These are phyloP conservation scores for Saccharomyces paradoxus DNA, from an alignment of 805 yeast genomes.

Conservation along the genomic window DNA sequence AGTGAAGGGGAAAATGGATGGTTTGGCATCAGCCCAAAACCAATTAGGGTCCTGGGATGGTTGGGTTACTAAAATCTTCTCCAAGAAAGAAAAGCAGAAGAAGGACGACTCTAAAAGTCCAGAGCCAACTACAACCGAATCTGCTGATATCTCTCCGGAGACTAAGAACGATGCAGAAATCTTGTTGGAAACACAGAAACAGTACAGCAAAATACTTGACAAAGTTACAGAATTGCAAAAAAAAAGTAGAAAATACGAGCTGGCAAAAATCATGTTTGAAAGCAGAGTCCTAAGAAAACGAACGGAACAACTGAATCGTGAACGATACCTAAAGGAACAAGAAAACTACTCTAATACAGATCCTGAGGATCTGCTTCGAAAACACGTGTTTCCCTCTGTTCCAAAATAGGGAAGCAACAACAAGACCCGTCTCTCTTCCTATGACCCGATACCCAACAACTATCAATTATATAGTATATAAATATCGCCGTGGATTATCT, in stretches of 20 bases:
- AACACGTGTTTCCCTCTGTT: conserved; percentile 22
- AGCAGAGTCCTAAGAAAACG: conserved; percentile 15
- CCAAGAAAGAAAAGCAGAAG: conserved; percentile 7
- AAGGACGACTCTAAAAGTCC: background rate
- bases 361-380: conserved; percentile 18
- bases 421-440: background rate
- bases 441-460: background rate
- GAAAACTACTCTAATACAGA: conserved; percentile 25
- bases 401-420: conserved; percentile 10
- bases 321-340: conserved; percentile 11
- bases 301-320: conserved; percentile 2
- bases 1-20: conserved; percentile 12
- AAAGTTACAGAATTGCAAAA: conserved; percentile 13
- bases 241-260: conserved; percentile 13
- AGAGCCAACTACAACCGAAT: background rate
- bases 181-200: conserved; percentile 3
- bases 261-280: conserved; percentile 19
- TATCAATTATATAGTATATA: background rate
- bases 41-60: conserved; percentile 25
- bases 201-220: conserved; percentile 17
- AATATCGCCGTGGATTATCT: background rate
- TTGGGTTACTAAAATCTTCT: conserved; percentile 26
- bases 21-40: conserved; percentile 2
- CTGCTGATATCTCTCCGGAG: conserved; percentile 1
- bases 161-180: background rate